phyloP scores from a whole-genome alignment of 805 yeast species.

The Candida manassasensis region DNA sequence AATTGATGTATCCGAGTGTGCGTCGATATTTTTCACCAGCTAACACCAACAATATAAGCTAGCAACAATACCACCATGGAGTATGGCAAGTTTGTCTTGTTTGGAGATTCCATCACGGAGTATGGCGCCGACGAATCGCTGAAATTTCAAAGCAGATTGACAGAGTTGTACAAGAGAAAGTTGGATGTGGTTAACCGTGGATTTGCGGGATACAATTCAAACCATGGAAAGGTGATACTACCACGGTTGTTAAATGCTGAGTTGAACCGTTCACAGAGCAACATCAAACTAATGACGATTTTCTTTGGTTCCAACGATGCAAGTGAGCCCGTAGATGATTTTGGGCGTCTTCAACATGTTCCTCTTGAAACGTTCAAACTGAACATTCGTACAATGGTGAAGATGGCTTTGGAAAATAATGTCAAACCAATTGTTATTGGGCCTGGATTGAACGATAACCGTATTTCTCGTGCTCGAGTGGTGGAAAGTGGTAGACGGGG shows the following conservation, averaged over 20 bases:
- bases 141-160: constrained; percentile 48
- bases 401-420: constrained; percentile 32
- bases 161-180: constrained; percentile 47
- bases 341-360: constrained; percentile 37
- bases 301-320: constrained; percentile 83
- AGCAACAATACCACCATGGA: no score
- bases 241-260: constrained; percentile 45
- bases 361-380: constrained; percentile 43
- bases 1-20: no score
- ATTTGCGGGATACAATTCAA: constrained; percentile 68
- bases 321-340: constrained; percentile 5
- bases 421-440: constrained; percentile 57
- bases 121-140: constrained; percentile 40
- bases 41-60: no score
- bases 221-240: constrained; percentile 43
- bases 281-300: constrained; percentile 46
- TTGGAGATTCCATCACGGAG: constrained; percentile 73
- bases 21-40: no score
- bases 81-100: constrained; percentile 47
- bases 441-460: constrained; percentile 54
- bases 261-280: constrained; percentile 12
- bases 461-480: constrained; percentile 18
- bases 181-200: constrained; percentile 74
- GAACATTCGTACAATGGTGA: constrained; percentile 45
- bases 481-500: constrained; percentile 3